phyloP scores from a whole-genome alignment of 1,284 basidiomycete species.

The Moniliella sp. region DNA sequence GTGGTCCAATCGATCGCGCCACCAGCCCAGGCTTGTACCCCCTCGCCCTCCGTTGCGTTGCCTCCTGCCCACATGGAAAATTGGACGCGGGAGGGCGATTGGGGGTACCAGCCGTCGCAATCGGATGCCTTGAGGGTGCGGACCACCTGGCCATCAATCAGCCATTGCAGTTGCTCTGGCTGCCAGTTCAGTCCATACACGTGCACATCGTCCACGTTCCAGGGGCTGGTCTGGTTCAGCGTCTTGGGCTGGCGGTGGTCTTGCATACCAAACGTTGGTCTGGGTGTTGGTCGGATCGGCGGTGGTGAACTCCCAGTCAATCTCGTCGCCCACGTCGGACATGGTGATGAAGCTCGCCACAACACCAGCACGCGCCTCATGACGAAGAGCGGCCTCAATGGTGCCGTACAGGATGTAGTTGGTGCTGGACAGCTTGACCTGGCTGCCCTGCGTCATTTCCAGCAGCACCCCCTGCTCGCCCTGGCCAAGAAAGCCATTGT shows the following conservation, averaged over 20 bases:
- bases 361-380: conserved; percentile 13
- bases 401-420: conserved; percentile 24
- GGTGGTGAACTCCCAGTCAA: conserved; percentile 18
- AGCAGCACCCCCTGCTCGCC: conserved; percentile 23
- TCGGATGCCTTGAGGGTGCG: conserved; percentile 8
- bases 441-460: conserved; percentile 9
- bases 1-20: conserved; percentile 14
- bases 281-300: conserved; percentile 4
- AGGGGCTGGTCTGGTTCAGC: conserved; percentile 1
- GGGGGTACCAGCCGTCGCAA: conserved; percentile 10
- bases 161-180: conserved; percentile 14
- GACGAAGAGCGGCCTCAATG: conserved; percentile 13
- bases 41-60: conserved; percentile 8
- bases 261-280: conserved; percentile 15
- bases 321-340: conserved; percentile 16
- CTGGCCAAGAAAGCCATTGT: conserved; percentile 14
- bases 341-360: conserved; percentile 20
- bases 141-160: conserved; percentile 13
- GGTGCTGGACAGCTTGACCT: conserved; percentile 20
- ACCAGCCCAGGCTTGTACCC: conserved; percentile 16
- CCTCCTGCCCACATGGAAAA: conserved; percentile 18
- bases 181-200: conserved; percentile 22
- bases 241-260: conserved; percentile 2
- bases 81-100: conserved; percentile 17
- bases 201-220: conserved; percentile 13